Evolutionary conservation across 106 monocot genomes (phyloP).

Genomic region (Dendrobium officinale): DNA sequence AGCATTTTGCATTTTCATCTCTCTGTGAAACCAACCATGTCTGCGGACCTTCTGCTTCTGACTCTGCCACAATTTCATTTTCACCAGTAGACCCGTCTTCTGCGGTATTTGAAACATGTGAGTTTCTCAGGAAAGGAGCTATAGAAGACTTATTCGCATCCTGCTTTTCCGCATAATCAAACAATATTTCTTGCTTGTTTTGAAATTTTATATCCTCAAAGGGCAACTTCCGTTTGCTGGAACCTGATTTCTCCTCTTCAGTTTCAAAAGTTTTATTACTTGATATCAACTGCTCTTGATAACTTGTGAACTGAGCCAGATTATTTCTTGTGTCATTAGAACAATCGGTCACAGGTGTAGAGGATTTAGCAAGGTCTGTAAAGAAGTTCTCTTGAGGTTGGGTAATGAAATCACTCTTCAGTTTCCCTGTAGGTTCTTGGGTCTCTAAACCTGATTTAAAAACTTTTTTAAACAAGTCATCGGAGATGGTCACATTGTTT

Average conservation of each 20-base stretch:
- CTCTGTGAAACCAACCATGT: slow-evolving; percentile 48
- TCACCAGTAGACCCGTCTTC: slow-evolving; percentile 66
- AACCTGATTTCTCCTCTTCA: slow-evolving; percentile 42
- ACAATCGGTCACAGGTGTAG: slow-evolving; percentile 14
- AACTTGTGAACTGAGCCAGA: slow-evolving; percentile 23
- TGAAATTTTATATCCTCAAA: slow-evolving; percentile 45
- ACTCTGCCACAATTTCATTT: slow-evolving; percentile 72
- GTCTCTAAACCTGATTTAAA: slow-evolving; percentile 25
- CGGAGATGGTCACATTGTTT: slow-evolving; percentile 18
- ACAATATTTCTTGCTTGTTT: slow-evolving; percentile 43
- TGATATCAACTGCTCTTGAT: slow-evolving; percentile 38
- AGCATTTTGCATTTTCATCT: slow-evolving; percentile 38
- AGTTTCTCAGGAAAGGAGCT: slow-evolving; percentile 23
- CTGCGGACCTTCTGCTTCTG: slow-evolving; percentile 70
- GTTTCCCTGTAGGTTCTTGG: slow-evolving; percentile 28
- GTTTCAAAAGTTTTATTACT: slow-evolving; percentile 23
- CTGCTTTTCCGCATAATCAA: slow-evolving; percentile 18
- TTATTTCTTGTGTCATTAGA: slow-evolving; percentile 18
- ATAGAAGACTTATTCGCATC: slow-evolving; percentile 22
- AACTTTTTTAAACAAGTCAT: slow-evolving; percentile 33
- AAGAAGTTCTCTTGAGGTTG: slow-evolving; percentile 42
- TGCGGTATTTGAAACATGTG: slow-evolving; percentile 39
- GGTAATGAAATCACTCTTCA: slow-evolving; percentile 18
- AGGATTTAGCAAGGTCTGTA: slow-evolving; percentile 30
- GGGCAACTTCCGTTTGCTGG: slow-evolving; percentile 46